Base-by-base conservation (phyloP, 495 filamentous ascomycete genomes). In the Penicillium canescens region DNA sequence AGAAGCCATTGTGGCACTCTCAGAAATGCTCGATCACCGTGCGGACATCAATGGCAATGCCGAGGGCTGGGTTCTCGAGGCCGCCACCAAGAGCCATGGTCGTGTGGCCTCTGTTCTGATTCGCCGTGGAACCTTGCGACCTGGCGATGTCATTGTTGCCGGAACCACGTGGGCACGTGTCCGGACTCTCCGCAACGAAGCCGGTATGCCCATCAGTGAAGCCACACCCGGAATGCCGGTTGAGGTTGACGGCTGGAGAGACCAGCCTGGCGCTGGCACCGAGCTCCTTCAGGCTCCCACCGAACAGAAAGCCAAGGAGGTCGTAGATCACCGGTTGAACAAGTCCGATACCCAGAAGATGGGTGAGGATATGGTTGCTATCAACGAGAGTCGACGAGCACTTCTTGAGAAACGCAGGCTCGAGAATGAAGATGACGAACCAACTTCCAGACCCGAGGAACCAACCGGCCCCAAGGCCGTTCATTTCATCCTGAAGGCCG, bases 31-130 rank as follows among this genome's bases (percentile, higher is more conserved):
- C 3, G 94, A 99, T 59, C 86, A 92, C 57, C 86, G 94, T 45
- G 89, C 92, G 38, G 90, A 96, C 65, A 67, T 68, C 3, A 78
- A 86, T 40, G 89, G 92, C 16, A 82, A 79, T 54, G 90, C 83
- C 8, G 95, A 99, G 72, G 95, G 95, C 10, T 96, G 92, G 91
- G 81, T 98, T 1, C 79, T 99, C 7, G 95, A 99, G 72, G 90
- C 87, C n/a, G 88, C 85, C 21, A 92, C 93, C 26, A 96, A 95
- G 72, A 83, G 82, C 23, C 84, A 87, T 47, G 94, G 95, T 6
- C 88, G 90, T 50, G 87, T 91, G 21, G 92, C 95, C 23, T 96
- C 95, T 1, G 83, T 95, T 4, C 84, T 99, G 3, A 85, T 99
- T 41, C 86, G 89, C 52, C 83, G 90, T 21, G 95, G 95, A 35